Percentiles rank a stretch among this genome's conserved stretches.
Evolutionary conservation across 2,329 filamentous ascomycete species (phyloP).

Genomic region (Ophiostoma perfectum): DNA sequence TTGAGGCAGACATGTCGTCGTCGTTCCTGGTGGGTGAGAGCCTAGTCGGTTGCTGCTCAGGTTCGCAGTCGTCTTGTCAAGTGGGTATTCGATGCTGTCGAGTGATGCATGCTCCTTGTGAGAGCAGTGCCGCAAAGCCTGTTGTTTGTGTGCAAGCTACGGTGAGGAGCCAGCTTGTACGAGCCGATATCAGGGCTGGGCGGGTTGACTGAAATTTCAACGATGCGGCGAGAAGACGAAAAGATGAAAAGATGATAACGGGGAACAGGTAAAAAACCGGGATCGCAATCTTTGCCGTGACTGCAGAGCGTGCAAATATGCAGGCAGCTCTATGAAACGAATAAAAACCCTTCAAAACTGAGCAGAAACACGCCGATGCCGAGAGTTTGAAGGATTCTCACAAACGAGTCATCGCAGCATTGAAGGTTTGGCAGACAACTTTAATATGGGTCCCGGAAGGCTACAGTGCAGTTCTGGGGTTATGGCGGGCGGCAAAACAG

Average conservation of each 20-base stretch:
- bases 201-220: background rate
- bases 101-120: background rate
- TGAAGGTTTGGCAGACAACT: background rate
- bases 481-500: background rate
- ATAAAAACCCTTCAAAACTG: too few species aligned
- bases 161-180: background rate
- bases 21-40: background rate
- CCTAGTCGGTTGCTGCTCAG: conserved; percentile 17
- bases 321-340: too few species aligned
- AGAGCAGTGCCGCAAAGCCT: background rate
- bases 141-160: background rate
- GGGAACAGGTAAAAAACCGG: too few species aligned
- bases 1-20: conserved; percentile 7
- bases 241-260: too few species aligned
- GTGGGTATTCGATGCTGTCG: background rate
- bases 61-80: conserved; percentile 14
- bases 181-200: background rate
- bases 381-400: background rate
- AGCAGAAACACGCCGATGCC: background rate
- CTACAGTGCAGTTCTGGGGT: background rate
- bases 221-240: too few species aligned
- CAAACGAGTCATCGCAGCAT: background rate
- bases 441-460: background rate
- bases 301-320: too few species aligned
- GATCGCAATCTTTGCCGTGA: too few species aligned